These are phyloP conservation scores for Clarireedia sp. DNA, from an alignment of 2,329 filamentous ascomycete genomes.

Conservation along the genomic window DNA sequence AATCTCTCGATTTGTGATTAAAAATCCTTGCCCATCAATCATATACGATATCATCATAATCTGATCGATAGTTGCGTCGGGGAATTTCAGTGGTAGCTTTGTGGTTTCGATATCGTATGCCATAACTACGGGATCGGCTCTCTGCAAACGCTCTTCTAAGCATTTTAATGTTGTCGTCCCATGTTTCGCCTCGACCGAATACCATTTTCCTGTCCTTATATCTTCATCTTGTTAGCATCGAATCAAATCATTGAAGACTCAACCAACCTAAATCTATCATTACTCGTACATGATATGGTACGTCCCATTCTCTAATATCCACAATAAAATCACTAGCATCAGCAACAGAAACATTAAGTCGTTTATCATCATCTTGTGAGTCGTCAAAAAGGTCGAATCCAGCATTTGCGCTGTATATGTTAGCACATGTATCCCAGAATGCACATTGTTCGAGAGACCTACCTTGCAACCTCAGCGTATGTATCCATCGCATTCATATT, in stretches of 20 bases:
- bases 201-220: slow-evolving; percentile 95
- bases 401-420: slow-evolving; percentile 54
- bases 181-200: slow-evolving; percentile 89
- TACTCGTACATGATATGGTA: slow-evolving; percentile 97
- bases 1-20: slow-evolving; percentile 97
- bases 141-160: slow-evolving; percentile 78
- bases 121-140: slow-evolving; percentile 94
- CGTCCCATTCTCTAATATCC: slow-evolving; percentile 98
- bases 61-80: slow-evolving; percentile 87
- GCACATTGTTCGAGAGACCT: slow-evolving; percentile 30
- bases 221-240: slow-evolving; percentile 44
- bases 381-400: slow-evolving; percentile 96
- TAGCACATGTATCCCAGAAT: not conserved
- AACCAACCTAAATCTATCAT: slow-evolving; percentile 77
- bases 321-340: slow-evolving; percentile 96
- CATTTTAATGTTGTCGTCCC: slow-evolving; percentile 75
- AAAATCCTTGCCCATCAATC: slow-evolving; percentile 96
- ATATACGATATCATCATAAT: slow-evolving; percentile 99
- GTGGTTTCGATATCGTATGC: slow-evolving; percentile 99
- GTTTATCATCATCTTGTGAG: slow-evolving; percentile 69
- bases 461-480: slow-evolving; percentile 93
- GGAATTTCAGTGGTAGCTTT: slow-evolving; percentile 92
- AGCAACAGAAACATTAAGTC: slow-evolving; percentile 64
- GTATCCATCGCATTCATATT: slow-evolving; percentile 96
- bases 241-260: not conserved